These are phyloP conservation scores for Aleurites moluccanus DNA, from an alignment of 441 rosid species.

Conservation along the genomic window DNA sequence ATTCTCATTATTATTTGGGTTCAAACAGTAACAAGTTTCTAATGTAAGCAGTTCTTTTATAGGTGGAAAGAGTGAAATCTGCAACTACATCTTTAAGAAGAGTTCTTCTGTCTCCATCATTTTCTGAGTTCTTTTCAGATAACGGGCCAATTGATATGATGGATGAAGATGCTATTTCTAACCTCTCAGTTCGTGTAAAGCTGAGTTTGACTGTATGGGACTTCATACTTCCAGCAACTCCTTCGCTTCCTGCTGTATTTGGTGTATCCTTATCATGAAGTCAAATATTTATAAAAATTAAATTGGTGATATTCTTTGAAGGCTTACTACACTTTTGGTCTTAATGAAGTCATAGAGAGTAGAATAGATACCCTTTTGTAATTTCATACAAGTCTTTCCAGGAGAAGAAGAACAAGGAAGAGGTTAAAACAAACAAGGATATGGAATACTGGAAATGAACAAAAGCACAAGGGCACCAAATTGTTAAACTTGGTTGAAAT, in stretches of 20 bases:
- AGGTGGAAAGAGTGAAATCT: constrained; percentile 87
- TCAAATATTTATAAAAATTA: neutral
- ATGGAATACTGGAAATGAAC: neutral
- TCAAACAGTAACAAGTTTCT: constrained; percentile 26
- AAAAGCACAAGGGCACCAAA: neutral
- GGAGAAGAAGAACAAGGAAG: constrained; percentile 11
- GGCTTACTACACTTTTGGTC: constrained; percentile 12
- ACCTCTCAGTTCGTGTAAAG: constrained; percentile 76
- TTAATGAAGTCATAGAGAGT: neutral
- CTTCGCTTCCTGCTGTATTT: constrained; percentile 92
- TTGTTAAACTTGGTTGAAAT: neutral
- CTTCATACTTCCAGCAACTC: constrained; percentile 78
- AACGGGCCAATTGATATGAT: constrained; percentile 76
- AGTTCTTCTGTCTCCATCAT: constrained; percentile 76
- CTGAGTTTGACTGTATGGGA: constrained; percentile 93
- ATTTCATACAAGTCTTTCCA: neutral
- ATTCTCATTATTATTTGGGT: constrained; percentile 5
- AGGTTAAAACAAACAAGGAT: neutral
- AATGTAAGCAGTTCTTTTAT: constrained; percentile 37
- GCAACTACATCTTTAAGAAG: constrained; percentile 79
- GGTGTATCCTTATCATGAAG: constrained; percentile 63
- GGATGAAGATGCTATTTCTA: constrained; percentile 94
- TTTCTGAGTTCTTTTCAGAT: constrained; percentile 78
- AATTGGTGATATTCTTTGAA: constrained; percentile 15
- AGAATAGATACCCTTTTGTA: neutral